Evolutionary conservation across 2,329 filamentous ascomycete species (phyloP).

Genomic region (Monilinia aucupariae): DNA sequence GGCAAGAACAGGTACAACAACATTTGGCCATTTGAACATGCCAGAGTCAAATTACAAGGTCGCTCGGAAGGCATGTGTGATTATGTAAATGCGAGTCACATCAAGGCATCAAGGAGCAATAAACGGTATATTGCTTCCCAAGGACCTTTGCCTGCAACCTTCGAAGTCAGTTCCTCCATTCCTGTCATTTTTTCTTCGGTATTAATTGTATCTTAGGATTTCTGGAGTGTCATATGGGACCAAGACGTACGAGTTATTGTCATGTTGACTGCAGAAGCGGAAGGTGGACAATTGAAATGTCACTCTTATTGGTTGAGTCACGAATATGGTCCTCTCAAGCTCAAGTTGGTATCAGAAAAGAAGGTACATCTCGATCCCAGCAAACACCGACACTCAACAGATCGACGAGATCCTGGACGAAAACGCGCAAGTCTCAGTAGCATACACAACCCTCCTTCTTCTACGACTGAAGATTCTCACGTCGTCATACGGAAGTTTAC

Average conservation of each 20-base stretch:
- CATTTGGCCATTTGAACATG: conserved; percentile 93
- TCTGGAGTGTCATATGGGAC: conserved; percentile 97
- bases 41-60: conserved; percentile 72
- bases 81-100: conserved; percentile 90
- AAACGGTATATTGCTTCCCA: conserved; percentile 96
- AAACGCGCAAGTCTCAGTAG: conserved; percentile 52
- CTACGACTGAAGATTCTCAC: conserved; percentile 57
- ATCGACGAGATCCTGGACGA: conserved; percentile 40
- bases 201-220: conserved; percentile 57
- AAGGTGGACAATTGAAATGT: conserved; percentile 90
- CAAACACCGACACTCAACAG: conserved; percentile 41
- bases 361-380: conserved; percentile 67
- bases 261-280: conserved; percentile 91
- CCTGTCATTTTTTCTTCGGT: conserved; percentile 12
- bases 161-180: conserved; percentile 56
- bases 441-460: conserved; percentile 35
- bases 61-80: conserved; percentile 68
- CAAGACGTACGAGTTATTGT: conserved; percentile 92
- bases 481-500: conserved; percentile 85
- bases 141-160: conserved; percentile 86
- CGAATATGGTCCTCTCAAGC: conserved; percentile 70
- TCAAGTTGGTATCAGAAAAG: conserved; percentile 76
- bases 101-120: conserved; percentile 73
- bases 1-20: conserved; percentile 97
- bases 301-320: conserved; percentile 85